Evolutionary conservation across 345 rosid genomes (phyloP).

Genomic region (Eucalyptus pauciflora): DNA sequence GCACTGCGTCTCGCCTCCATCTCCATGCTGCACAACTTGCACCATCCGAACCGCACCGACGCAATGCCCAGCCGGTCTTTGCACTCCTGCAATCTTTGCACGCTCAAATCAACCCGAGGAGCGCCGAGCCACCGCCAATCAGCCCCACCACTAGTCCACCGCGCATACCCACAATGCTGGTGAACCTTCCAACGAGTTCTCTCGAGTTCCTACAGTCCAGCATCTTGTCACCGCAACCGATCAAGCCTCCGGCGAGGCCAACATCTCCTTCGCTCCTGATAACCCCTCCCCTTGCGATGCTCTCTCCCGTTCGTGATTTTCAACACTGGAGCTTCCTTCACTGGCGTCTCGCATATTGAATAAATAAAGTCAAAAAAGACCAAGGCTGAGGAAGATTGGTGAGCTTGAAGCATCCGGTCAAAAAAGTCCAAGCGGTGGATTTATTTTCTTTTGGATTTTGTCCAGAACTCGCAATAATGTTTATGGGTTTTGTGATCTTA

Average conservation of each 20-base stretch:
- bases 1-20: neutral
- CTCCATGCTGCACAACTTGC: neutral
- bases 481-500: neutral
- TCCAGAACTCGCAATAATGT: neutral
- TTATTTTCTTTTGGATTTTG: neutral
- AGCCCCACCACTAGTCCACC: rapidly evolving
- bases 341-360: no score
- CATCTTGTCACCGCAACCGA: rapidly evolving
- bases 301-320: no score
- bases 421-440: neutral
- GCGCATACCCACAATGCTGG: rapidly evolving
- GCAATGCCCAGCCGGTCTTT: neutral
- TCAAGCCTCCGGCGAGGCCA: rapidly evolving
- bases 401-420: neutral
- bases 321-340: no score
- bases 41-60: neutral
- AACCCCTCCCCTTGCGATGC: no score
- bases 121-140: neutral
- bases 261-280: no score
- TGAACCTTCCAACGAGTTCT: neutral
- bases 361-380: no score
- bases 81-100: neutral
- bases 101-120: neutral
- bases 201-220: neutral
- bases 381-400: no score